phyloP scores from a whole-genome alignment of 306 rosid genomes.

The Cicer judaicum region DNA sequence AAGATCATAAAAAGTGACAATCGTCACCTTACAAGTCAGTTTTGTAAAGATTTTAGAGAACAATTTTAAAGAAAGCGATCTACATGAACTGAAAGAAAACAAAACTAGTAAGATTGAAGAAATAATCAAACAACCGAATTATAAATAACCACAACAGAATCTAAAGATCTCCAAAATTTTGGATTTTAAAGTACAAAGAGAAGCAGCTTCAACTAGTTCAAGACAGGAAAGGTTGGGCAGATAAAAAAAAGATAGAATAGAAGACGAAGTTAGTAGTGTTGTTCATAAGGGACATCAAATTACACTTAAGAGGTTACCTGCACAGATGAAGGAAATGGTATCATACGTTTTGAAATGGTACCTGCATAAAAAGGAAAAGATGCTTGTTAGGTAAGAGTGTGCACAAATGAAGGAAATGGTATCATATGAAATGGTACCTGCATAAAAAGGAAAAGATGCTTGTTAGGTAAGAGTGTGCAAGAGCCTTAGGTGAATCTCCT shows the following conservation, averaged over 20 bases:
- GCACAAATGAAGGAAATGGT: constrained; percentile 44
- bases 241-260: neutral
- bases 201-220: constrained; percentile 35
- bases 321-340: constrained; percentile 46
- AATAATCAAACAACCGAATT: constrained; percentile 49
- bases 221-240: neutral
- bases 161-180: constrained; percentile 42
- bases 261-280: neutral
- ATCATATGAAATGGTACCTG: constrained; percentile 19
- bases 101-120: constrained; percentile 42
- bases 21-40: too few relatives aligned
- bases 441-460: too few relatives aligned
- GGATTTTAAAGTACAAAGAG: constrained; percentile 44
- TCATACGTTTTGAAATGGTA: constrained; percentile 37
- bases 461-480: too few relatives aligned
- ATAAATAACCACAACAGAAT: constrained; percentile 57
- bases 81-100: constrained; percentile 47
- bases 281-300: neutral
- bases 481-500: too few relatives aligned
- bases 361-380: too few relatives aligned
- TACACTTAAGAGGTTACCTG: neutral
- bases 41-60: constrained; percentile 33
- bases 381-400: too few relatives aligned
- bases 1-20: too few relatives aligned
- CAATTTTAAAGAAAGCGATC: constrained; percentile 46